Base-by-base conservation (phyloP, 352 stramenopile genomes). In the Blastocystis sp. region DNA sequence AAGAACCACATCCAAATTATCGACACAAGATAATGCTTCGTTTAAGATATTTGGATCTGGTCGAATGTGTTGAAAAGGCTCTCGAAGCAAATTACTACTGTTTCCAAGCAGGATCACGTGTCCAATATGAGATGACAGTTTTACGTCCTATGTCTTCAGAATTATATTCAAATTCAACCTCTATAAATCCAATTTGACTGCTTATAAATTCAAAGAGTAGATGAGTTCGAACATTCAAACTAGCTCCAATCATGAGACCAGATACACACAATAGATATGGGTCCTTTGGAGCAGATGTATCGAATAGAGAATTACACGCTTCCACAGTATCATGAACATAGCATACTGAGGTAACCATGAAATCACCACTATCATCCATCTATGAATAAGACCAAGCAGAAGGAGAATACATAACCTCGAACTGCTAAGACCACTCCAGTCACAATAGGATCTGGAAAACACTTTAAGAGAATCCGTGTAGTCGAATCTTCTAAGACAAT, bases 401-500 rank as follows among this genome's bases (percentile, higher is more conserved):
- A 21, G 24, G 5, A 27, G n/a, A 12, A 3, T 14, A 83, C 71
- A 29, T 66, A 21, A 24, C 71, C 71, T 46, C 49, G 71, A 9
- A 65, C 37, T 7, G 71, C 71, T 2, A 61, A 1, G 4, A 83
- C 71, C 11, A 83, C 71, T 21, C 71, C 71, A 12, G 71, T 83
- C 11, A 83, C 71, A 32, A 83, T 83, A 37, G 71, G 71, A 46
- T 51, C 71, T 21, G 29, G 19, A 12, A 83, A 63, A 46, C 51
- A 29, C 21, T 63, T 83, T 16, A 83, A 35, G 12, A 83, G 19
- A 21, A 83, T 63, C 11, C 71, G 71, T 32, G 71, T 83, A 24
- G 71, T 83, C 9, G 71, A 65, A 63, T 83, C 71, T 46, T 83
- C 71, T 1, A 83, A n/a, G 9, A 83, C 27, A n/a, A 83, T 63